phyloP scores from a whole-genome alignment of 2,329 filamentous ascomycete species.

The Penicillium sp. region DNA sequence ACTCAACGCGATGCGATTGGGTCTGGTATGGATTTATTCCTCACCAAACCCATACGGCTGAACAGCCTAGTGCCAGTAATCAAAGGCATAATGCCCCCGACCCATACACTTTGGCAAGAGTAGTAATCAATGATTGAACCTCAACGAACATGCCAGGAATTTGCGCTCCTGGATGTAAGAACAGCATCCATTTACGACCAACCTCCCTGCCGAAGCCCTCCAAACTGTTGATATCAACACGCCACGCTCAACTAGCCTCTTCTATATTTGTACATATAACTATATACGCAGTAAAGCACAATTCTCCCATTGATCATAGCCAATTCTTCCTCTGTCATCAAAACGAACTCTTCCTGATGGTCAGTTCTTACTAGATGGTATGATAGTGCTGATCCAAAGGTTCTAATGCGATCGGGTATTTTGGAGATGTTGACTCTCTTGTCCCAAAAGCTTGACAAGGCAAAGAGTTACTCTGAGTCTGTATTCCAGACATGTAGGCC shows the following conservation, averaged over 20 bases:
- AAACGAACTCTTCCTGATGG: background rate
- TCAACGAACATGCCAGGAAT: background rate
- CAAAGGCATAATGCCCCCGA: background rate
- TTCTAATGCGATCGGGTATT: background rate
- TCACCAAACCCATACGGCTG: slow-evolving; percentile 30
- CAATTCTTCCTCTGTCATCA: background rate
- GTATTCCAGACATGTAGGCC: background rate
- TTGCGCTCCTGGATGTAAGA: background rate
- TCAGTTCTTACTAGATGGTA: background rate
- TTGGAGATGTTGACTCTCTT: background rate
- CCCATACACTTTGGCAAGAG: background rate
- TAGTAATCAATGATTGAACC: background rate
- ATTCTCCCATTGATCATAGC: background rate
- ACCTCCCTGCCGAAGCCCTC: background rate
- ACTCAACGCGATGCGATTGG: slow-evolving; percentile 29
- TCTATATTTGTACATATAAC: background rate
- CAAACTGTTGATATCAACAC: background rate
- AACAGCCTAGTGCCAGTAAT: slow-evolving; percentile 2
- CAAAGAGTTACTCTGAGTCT: background rate
- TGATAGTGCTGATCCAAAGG: background rate
- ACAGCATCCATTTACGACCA: background rate
- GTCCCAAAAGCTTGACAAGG: background rate
- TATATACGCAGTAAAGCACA: background rate
- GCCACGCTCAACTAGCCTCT: background rate
- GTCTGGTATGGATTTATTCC: slow-evolving; percentile 31